These are phyloP conservation scores for Penicillium malachiteum DNA, from an alignment of 495 filamentous ascomycete genomes.

Conservation along the genomic window DNA sequence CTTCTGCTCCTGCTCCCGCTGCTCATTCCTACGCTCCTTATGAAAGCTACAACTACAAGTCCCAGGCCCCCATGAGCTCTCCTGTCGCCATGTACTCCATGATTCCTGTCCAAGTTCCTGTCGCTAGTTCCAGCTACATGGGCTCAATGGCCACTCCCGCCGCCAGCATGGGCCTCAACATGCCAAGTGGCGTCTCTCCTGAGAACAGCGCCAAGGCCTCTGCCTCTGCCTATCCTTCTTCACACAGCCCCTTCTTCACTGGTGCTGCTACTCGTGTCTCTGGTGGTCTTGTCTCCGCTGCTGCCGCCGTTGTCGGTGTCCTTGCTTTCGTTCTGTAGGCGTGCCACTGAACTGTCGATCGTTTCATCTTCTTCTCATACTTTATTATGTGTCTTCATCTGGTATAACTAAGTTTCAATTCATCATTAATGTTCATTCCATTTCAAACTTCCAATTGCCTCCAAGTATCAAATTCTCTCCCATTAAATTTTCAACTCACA, in stretches of 20 bases:
- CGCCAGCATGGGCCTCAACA: neutral
- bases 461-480: too few species aligned
- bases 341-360: slow-evolving; percentile 7
- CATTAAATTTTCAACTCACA: too few species aligned
- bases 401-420: slow-evolving; percentile 7
- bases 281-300: slow-evolving; percentile 27
- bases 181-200: slow-evolving; percentile 16
- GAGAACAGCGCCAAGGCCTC: slow-evolving; percentile 15
- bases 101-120: slow-evolving; percentile 38
- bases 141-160: slow-evolving; percentile 12
- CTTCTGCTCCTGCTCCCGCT: slow-evolving; percentile 1
- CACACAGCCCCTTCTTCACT: slow-evolving; percentile 24
- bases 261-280: slow-evolving; percentile 29
- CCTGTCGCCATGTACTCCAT: slow-evolving; percentile 15
- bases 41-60: slow-evolving; percentile 11
- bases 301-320: slow-evolving; percentile 30
- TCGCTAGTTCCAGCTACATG: slow-evolving; percentile 12
- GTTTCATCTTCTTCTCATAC: neutral
- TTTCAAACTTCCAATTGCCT: too few species aligned
- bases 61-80: slow-evolving; percentile 14
- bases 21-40: slow-evolving; percentile 7
- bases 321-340: slow-evolving; percentile 35
- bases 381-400: slow-evolving; percentile 4
- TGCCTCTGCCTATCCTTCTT: slow-evolving; percentile 8
- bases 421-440: neutral